phyloP scores from a whole-genome alignment of 2,329 filamentous ascomycete genomes.

The Fusarium humuli region DNA sequence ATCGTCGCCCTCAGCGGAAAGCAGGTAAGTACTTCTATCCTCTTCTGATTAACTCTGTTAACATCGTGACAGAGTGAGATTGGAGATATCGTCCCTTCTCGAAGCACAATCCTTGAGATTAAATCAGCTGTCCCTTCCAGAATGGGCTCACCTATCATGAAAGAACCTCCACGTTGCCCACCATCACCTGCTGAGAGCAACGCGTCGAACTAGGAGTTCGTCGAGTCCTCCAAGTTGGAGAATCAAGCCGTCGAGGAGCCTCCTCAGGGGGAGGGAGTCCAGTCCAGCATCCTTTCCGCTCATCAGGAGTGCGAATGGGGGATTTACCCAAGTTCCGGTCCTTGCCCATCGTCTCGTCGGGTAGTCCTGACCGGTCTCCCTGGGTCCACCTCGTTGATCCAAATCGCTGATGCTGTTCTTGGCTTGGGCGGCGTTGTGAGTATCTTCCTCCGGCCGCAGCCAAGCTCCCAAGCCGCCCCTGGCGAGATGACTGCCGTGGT shows the following conservation, averaged over 20 bases:
- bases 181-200: neutral
- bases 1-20: neutral
- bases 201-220: neutral
- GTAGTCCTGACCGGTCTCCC: slow-evolving; percentile 36
- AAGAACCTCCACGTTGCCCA: neutral
- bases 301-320: neutral
- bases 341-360: slow-evolving; percentile 32
- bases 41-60: neutral
- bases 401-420: too few species aligned
- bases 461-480: too few species aligned
- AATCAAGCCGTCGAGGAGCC: neutral
- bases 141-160: neutral
- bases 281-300: neutral
- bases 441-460: too few species aligned
- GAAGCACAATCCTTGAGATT: neutral
- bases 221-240: neutral
- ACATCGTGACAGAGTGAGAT: neutral
- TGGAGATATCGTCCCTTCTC: neutral
- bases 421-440: too few species aligned
- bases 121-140: neutral
- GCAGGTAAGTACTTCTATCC: neutral
- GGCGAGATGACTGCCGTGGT: too few species aligned
- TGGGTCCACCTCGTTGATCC: too few species aligned
- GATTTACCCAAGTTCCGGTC: neutral
- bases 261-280: neutral